Evolutionary conservation across 768 basidiomycete species (phyloP).

Genomic region (Calocera viscosa): DNA sequence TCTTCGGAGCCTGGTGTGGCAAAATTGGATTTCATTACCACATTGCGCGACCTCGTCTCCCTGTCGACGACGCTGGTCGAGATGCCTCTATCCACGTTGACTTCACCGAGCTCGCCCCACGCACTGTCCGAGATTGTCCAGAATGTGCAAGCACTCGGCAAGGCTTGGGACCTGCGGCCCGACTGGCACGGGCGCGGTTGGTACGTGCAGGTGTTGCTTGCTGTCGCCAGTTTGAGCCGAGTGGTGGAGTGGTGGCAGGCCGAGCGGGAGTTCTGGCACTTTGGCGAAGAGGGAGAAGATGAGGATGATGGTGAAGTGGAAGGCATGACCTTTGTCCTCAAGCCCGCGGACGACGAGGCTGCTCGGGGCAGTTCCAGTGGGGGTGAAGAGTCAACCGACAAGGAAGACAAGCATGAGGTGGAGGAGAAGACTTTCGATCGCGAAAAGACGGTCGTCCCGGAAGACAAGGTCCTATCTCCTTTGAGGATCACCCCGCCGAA

Average conservation of each 20-base stretch:
- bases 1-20: conserved; percentile 14
- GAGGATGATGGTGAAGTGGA: conserved; percentile 83
- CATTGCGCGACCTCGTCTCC: conserved; percentile 81
- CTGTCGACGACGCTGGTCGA: conserved; percentile 90
- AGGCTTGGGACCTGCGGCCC: conserved; percentile 93
- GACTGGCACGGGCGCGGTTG: conserved; percentile 96
- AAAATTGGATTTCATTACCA: conserved; percentile 50
- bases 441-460: conserved; percentile 1
- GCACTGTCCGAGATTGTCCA: conserved; percentile 77
- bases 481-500: neutral
- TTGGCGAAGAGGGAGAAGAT: conserved; percentile 43
- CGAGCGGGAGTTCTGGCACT: conserved; percentile 99
- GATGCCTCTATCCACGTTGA: conserved; percentile 75
- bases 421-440: neutral
- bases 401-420: conserved; percentile 1
- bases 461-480: neutral
- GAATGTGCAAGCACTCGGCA: conserved; percentile 81
- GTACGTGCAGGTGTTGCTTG: conserved; percentile 94
- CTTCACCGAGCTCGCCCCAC: conserved; percentile 55
- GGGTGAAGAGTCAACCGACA: conserved; percentile 21
- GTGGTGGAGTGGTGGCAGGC: conserved; percentile 99
- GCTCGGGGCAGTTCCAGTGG: conserved; percentile 47
- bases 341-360: conserved; percentile 63
- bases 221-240: conserved; percentile 87
- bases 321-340: conserved; percentile 84